phyloP scores from a whole-genome alignment of 148 eudicot genomes.

The Chenopodium quinoa region DNA sequence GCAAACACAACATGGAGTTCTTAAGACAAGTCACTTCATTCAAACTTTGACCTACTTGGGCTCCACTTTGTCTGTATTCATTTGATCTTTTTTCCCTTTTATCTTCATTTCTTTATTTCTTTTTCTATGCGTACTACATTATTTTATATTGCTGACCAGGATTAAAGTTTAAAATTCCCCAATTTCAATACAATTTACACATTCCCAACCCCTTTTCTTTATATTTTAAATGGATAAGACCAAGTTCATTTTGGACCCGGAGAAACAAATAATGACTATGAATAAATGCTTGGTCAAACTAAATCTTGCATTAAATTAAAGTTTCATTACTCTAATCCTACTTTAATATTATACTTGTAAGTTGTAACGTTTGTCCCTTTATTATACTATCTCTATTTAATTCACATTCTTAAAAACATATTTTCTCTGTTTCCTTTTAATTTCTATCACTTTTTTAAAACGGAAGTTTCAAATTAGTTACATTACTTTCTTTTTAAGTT shows the following conservation, averaged over 20 bases:
- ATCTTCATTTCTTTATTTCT: not conserved
- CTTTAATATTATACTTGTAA: no score
- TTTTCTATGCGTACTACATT: no score
- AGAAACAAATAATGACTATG: not conserved
- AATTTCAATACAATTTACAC: not conserved
- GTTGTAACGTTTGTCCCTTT: no score
- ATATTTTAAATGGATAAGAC: not conserved
- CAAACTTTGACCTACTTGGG: constrained; percentile 13
- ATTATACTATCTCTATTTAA: no score
- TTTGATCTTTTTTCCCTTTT: not conserved
- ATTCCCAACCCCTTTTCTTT: not conserved
- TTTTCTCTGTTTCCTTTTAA: no score
- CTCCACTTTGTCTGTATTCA: not conserved
- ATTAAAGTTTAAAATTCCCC: not conserved
- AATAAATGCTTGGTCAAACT: not conserved
- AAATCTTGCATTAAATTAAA: no score
- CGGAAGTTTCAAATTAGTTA: no score
- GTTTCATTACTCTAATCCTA: no score
- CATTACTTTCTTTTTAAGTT: no score
- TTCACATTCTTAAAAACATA: no score
- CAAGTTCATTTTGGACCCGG: no score
- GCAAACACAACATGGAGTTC: constrained; percentile 6
- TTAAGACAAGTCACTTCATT: constrained; percentile 9
- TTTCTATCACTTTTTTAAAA: no score
- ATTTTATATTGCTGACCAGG: not conserved